These are phyloP conservation scores for Scutellaria baicalensis DNA, from an alignment of 257 asterid species.

Conservation along the genomic window DNA sequence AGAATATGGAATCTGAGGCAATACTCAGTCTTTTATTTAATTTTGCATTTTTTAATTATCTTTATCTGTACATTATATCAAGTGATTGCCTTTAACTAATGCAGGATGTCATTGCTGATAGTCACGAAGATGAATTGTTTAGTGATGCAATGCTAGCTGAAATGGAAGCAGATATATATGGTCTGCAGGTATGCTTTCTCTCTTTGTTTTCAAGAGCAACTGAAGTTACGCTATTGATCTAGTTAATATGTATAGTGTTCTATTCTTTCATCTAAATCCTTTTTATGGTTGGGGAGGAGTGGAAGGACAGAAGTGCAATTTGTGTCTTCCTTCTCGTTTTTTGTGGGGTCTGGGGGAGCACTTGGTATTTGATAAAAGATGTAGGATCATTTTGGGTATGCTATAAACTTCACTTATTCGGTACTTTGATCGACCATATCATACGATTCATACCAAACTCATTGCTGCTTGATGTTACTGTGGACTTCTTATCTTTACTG, in stretches of 20 bases:
- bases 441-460: neutral
- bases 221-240: neutral
- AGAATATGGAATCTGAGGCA: constrained; percentile 43
- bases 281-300: neutral
- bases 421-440: neutral
- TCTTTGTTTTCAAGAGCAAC: neutral
- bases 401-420: neutral
- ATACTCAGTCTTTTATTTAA: constrained; percentile 2
- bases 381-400: neutral
- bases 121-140: constrained; percentile 31
- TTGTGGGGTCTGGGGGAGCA: neutral
- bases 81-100: constrained; percentile 16
- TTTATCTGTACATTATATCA: constrained; percentile 3
- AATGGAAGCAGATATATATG: constrained; percentile 71
- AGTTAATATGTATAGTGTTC: neutral
- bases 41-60: constrained; percentile 5
- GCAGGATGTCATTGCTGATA: constrained; percentile 41
- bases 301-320: neutral
- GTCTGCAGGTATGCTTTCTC: constrained; percentile 55
- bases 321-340: neutral
- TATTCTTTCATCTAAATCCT: neutral
- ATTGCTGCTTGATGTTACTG: neutral
- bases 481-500: neutral
- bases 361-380: neutral
- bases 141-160: constrained; percentile 80